A percentile compares a stretch with the other conserved stretches of the same genome.
Conservation (phyloP, 495 filamentous ascomycete genomes). For the Aspergillus bertholletiae region DNA sequence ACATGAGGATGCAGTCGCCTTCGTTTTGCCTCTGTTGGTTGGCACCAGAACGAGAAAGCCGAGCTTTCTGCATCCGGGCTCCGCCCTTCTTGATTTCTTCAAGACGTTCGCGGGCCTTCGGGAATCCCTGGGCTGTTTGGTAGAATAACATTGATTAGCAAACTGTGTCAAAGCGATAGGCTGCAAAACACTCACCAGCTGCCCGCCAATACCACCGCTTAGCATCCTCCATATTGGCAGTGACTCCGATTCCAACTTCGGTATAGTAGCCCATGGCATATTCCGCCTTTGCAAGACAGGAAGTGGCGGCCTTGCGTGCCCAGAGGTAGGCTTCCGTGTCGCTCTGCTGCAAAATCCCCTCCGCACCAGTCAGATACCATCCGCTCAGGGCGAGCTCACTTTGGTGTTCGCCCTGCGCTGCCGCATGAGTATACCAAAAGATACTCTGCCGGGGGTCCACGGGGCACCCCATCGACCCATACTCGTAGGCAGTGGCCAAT, state of each 20-base stretch:
- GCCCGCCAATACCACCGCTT: constrained; percentile 98
- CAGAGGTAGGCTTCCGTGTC: constrained; percentile 97
- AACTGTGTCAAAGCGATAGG: constrained; percentile 10
- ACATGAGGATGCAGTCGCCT: constrained; percentile 60
- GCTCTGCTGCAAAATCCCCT: constrained; percentile 83
- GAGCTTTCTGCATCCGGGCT: constrained; percentile 66
- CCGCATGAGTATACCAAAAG: constrained; percentile 88
- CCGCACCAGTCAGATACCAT: constrained; percentile 92
- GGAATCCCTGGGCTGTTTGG: constrained; percentile 77
- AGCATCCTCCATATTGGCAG: constrained; percentile 84
- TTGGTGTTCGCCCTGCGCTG: constrained; percentile 92
- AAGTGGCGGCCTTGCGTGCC: constrained; percentile 87
- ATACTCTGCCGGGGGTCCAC: constrained; percentile 82
- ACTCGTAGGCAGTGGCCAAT: constrained; percentile 84
- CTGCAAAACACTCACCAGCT: constrained; percentile 68
- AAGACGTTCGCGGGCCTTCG: constrained; percentile 85
- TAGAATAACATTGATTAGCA: constrained; percentile 13
- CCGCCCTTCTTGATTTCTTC: constrained; percentile 86
- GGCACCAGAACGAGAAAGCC: constrained; percentile 77
- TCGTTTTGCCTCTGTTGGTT: constrained; percentile 84
- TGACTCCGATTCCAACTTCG: constrained; percentile 88
- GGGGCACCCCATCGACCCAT: constrained; percentile 75
- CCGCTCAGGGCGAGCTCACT: constrained; percentile 88
- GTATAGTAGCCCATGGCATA: constrained; percentile 99
- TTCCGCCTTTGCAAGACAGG: constrained; percentile 84